These are phyloP conservation scores for Colletotrichum simmondsii DNA, from an alignment of 2,329 filamentous ascomycete species.

Conservation along the genomic window DNA sequence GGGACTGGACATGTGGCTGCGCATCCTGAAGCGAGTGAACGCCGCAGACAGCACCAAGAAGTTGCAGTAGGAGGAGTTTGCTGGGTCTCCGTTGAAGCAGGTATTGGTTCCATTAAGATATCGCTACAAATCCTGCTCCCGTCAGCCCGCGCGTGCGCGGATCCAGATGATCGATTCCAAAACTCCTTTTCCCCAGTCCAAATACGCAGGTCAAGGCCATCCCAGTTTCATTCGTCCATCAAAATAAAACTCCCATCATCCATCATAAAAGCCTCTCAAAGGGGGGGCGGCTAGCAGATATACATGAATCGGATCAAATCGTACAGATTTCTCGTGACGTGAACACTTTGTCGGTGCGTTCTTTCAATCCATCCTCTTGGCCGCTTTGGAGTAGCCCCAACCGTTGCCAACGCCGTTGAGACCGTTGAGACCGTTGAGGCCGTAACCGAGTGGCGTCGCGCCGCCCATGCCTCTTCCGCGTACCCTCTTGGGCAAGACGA, in stretches of 20 bases:
- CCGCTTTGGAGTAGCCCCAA: conserved; percentile 68
- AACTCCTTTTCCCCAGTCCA: conserved; percentile 27
- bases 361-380: conserved; percentile 62
- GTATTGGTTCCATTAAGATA: conserved; percentile 26
- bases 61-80: conserved; percentile 44
- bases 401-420: conserved; percentile 60
- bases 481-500: conserved; percentile 66
- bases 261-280: background rate
- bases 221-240: background rate
- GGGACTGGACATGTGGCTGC: conserved; percentile 64
- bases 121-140: conserved; percentile 13
- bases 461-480: conserved; percentile 63
- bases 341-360: background rate
- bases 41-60: conserved; percentile 50
- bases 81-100: background rate
- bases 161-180: conserved; percentile 2
- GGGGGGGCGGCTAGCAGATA: background rate
- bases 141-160: background rate
- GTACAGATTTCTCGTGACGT: conserved; percentile 1
- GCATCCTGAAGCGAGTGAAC: conserved; percentile 58
- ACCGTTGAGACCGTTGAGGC: conserved; percentile 60
- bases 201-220: conserved; percentile 4
- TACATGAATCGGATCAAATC: conserved; percentile 31
- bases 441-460: conserved; percentile 65
- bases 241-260: conserved; percentile 12